phyloP scores from a whole-genome alignment of 2,329 filamentous ascomycete species.

The Colletotrichum sp. region DNA sequence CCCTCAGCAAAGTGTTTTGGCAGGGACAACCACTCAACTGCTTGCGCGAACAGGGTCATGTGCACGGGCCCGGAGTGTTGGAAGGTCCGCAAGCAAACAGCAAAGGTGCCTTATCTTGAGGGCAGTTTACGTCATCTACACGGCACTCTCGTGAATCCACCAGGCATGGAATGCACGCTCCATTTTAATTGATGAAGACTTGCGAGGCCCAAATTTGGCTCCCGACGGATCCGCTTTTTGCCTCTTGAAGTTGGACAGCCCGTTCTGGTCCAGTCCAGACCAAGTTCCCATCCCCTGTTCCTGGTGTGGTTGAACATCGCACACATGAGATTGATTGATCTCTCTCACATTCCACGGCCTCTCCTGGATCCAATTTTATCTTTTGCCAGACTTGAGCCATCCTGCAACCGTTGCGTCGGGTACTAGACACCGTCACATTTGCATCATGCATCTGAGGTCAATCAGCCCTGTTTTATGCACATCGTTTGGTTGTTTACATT shows the following conservation, averaged over 20 bases:
- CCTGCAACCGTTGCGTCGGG: neutral
- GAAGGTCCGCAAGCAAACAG: slow-evolving; percentile 12
- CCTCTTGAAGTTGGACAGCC: neutral
- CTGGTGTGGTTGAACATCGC: neutral
- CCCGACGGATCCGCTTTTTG: slow-evolving; percentile 10
- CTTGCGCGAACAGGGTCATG: slow-evolving; percentile 9
- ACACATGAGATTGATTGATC: neutral
- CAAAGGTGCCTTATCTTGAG: neutral
- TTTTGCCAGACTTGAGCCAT: neutral
- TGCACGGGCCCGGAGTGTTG: slow-evolving; percentile 16
- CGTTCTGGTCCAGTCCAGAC: neutral
- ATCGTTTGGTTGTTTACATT: neutral
- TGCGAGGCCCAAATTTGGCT: neutral
- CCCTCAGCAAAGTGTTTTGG: neutral
- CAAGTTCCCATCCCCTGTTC: neutral
- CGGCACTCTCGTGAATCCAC: neutral
- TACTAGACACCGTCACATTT: neutral
- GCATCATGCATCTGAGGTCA: neutral
- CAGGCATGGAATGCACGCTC: neutral
- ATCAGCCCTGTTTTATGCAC: neutral
- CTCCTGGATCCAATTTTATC: neutral
- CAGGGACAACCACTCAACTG: neutral
- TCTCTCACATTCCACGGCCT: neutral
- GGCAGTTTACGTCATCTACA: slow-evolving; percentile 12
- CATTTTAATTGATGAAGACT: slow-evolving; percentile 10